Base-by-base conservation (phyloP, 1,284 basidiomycete species). In the Naganishia albida region DNA sequence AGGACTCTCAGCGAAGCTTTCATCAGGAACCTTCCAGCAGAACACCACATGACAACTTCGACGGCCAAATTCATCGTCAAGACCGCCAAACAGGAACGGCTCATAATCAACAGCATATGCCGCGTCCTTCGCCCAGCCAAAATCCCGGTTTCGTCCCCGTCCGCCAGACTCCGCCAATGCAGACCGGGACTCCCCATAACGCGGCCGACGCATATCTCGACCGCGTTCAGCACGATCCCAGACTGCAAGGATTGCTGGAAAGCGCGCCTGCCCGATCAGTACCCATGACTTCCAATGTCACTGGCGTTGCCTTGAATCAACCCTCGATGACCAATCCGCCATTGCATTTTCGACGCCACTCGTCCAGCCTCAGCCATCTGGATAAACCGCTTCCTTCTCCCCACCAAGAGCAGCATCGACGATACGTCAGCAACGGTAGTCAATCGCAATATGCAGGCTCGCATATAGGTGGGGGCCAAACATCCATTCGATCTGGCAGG, bases 171-270 rank as follows among this genome's bases (percentile, higher is more conserved):
- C 63, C 52, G 4, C 53, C 51, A 0, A 49, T 50, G 51, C 23
- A 59, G 26, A 64, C 38, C 30, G 26, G 62, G 23, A 40, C 63
- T 18, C 42, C 51, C 34, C 48, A 49, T 28, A 65, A 69, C 25
- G 65, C 70, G 7, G 74, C 74, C 2, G 75, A 76, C 18, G 71
- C 71, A 3, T 77, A 75, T 44, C 70, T 78, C 0, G 76, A 76
- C 15, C 64, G 73, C 20, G 69, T 75, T 0, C 74, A 76, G 12
- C 68, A 74, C 53, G 74, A 76, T 62, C 71, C 72, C 0, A 46
- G 65, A n/a, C 20, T 77, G 38, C 71, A 76, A 63, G 50, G 62
- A 12, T 71, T 77, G 70, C 71, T 76, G 20, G 34, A 48, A 20
- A 72, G 72, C 2, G 71, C 72, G 4, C 70, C 65, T 13, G 56